Evolutionary conservation across 1,284 basidiomycete species (phyloP).

Genomic region (Rhodotorula sp.): DNA sequence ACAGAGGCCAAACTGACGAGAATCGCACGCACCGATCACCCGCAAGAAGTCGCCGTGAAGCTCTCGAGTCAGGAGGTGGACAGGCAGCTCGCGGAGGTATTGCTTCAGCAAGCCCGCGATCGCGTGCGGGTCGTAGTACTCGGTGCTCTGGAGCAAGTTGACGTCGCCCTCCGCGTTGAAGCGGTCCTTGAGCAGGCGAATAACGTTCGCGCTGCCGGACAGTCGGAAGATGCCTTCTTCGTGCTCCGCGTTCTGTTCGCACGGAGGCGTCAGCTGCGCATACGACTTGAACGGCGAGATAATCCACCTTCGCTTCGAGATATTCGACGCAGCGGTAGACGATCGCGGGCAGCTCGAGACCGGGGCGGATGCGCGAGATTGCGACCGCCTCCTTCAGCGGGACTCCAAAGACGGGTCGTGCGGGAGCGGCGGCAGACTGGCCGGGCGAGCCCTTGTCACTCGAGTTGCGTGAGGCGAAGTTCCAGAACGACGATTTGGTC

Average conservation of each 20-base stretch:
- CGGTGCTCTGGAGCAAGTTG: constrained; percentile 76
- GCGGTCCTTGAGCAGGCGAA: constrained; percentile 68
- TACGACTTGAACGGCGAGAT: too few species aligned
- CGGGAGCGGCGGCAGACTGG: constrained; percentile 12
- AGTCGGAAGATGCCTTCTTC: constrained; percentile 98
- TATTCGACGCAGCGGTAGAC: constrained; percentile 74
- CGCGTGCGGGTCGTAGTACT: constrained; percentile 92
- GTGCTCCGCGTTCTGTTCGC: constrained; percentile 70
- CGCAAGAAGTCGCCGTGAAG: constrained; percentile 81
- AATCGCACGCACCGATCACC: constrained; percentile 71
- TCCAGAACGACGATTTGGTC: constrained; percentile 65
- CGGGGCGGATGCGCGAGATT: constrained; percentile 67
- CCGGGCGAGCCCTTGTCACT: constrained; percentile 20
- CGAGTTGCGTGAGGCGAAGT: constrained; percentile 29
- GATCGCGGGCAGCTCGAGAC: constrained; percentile 82
- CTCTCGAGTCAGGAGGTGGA: constrained; percentile 85
- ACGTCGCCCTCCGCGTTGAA: constrained; percentile 94
- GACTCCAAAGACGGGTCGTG: constrained; percentile 82
- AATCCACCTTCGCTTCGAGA: constrained; percentile 45
- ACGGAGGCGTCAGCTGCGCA: background rate
- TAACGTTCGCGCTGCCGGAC: constrained; percentile 68
- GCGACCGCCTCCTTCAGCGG: constrained; percentile 82
- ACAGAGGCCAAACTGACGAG: constrained; percentile 45
- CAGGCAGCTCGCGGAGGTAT: constrained; percentile 84
- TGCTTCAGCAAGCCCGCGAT: constrained; percentile 84